Evolutionary conservation across 805 yeast genomes (phyloP).

Genomic region (Sugiyamaella boreocaroliniensis): DNA sequence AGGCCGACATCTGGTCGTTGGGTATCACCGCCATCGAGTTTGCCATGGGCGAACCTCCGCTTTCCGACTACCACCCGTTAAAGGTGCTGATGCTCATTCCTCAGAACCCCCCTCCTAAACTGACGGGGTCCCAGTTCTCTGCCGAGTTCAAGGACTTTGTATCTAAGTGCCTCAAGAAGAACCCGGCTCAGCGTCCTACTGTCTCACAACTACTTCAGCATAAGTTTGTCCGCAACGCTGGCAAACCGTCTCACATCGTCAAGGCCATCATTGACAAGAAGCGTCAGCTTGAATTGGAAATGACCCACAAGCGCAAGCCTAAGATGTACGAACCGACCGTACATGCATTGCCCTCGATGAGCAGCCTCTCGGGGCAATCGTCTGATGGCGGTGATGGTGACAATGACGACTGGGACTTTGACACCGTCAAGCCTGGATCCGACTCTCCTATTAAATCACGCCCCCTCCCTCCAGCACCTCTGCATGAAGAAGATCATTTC

Average conservation of each 20-base stretch:
- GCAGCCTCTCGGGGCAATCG: not conserved
- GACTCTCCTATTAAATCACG: not conserved
- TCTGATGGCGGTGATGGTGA: constrained; percentile 10
- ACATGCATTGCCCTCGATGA: constrained; percentile 4
- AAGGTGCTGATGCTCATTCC: constrained; percentile 49
- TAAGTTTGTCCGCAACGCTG: constrained; percentile 45
- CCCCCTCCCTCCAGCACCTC: not conserved
- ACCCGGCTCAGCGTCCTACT: constrained; percentile 59
- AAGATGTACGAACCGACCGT: constrained; percentile 17
- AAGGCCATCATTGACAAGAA: constrained; percentile 32
- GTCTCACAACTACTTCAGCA: constrained; percentile 59
- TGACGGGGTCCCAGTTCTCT: constrained; percentile 33
- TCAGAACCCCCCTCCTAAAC: constrained; percentile 41
- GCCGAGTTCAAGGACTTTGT: constrained; percentile 65
- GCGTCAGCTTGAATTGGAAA: constrained; percentile 4
- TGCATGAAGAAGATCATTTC: not conserved
- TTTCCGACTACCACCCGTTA: constrained; percentile 48
- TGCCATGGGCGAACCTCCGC: constrained; percentile 67
- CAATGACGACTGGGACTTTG: constrained; percentile 36
- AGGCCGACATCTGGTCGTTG: constrained; percentile 74
- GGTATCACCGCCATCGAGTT: constrained; percentile 75
- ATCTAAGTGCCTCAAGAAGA: constrained; percentile 58
- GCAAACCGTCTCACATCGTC: constrained; percentile 32
- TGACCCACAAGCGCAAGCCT: not conserved
- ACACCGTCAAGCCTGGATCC: constrained; percentile 27